Evolutionary conservation across 2,329 filamentous ascomycete genomes (phyloP).

Genomic region (Pyricularia pennisetigena): DNA sequence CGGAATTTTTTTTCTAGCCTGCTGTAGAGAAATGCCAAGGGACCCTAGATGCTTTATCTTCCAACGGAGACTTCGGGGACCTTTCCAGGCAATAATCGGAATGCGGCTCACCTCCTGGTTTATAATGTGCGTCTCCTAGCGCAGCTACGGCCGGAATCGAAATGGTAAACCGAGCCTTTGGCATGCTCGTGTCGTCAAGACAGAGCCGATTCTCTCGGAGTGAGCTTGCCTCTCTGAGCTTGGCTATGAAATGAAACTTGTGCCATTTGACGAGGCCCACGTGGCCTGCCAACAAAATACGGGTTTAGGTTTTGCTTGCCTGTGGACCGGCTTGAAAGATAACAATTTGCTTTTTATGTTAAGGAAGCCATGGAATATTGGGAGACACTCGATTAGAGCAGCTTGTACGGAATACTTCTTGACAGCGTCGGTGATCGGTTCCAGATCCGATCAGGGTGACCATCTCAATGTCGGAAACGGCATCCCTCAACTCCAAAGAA

Average conservation of each 20-base stretch:
- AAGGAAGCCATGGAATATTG: background rate
- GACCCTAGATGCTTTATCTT: background rate
- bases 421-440: background rate
- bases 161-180: background rate
- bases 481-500: background rate
- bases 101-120: background rate
- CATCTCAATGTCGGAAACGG: background rate
- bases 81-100: background rate
- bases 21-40: too few species aligned
- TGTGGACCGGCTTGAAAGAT: background rate
- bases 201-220: background rate
- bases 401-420: background rate
- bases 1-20: too few species aligned
- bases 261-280: background rate
- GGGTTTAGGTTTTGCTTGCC: background rate
- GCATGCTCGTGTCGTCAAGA: background rate
- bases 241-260: background rate
- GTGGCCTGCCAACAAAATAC: background rate
- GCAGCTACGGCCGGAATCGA: background rate
- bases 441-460: background rate
- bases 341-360: background rate
- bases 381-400: background rate
- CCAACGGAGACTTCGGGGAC: background rate
- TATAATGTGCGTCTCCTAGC: background rate
- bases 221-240: background rate